phyloP scores from a whole-genome alignment of 352 stramenopile genomes.

The Pythium sp. region DNA sequence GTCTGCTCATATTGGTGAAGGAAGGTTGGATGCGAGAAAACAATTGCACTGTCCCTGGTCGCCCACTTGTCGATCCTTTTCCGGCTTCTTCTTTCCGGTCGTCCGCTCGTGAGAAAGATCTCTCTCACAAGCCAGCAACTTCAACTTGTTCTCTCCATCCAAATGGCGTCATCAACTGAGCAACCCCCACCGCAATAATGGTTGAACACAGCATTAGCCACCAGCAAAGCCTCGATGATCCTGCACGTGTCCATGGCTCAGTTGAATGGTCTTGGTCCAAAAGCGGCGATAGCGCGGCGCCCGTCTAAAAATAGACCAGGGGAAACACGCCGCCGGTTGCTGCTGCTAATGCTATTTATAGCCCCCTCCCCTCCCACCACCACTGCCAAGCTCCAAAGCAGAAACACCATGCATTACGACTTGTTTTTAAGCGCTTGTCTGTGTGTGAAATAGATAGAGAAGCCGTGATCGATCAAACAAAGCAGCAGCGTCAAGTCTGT shows the following conservation, averaged over 20 bases:
- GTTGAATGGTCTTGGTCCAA: neutral
- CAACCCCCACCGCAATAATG: neutral
- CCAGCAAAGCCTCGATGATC: neutral
- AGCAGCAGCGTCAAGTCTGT: neutral
- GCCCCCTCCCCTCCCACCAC: too few relatives aligned
- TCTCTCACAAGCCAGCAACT: neutral
- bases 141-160: neutral
- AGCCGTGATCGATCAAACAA: neutral
- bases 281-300: neutral
- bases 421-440: neutral
- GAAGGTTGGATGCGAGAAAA: neutral
- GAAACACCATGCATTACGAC: neutral
- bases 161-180: neutral
- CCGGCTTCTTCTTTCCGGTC: neutral
- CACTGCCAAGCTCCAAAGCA: neutral
- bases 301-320: neutral
- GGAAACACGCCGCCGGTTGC: neutral
- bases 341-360: neutral
- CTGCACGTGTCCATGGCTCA: neutral
- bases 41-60: constrained; percentile 3
- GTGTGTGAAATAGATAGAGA: neutral
- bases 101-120: constrained; percentile 3
- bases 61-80: constrained; percentile 2
- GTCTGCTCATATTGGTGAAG: neutral
- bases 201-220: neutral